phyloP scores from a whole-genome alignment of 2,329 filamentous ascomycete genomes.

The Pseudogymnoascus sp. region DNA sequence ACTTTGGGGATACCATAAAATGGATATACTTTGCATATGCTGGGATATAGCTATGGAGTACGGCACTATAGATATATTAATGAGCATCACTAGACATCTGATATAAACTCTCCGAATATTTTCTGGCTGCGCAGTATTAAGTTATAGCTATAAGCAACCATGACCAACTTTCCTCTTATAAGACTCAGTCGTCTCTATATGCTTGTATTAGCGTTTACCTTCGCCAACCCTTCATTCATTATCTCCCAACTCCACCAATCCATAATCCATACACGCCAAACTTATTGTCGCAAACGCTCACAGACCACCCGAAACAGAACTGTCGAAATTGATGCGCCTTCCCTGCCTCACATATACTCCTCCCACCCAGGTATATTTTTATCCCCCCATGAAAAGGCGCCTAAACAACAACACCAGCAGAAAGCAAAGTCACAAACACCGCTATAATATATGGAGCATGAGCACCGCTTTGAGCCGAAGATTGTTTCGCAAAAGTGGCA shows the following conservation, averaged over 20 bases:
- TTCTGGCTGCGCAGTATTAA: neutral
- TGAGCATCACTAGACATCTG: neutral
- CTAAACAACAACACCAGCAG: neutral
- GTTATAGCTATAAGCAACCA: neutral
- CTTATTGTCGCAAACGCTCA: neutral
- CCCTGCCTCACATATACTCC: neutral
- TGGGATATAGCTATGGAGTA: neutral
- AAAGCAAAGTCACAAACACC: neutral
- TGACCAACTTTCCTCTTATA: neutral
- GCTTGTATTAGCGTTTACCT: neutral
- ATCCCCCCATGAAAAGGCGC: neutral
- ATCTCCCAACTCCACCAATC: neutral
- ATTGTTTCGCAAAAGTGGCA: neutral
- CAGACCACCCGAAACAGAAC: neutral
- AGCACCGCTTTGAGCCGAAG: neutral
- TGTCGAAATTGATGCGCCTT: neutral
- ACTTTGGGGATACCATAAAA: neutral
- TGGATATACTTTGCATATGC: neutral
- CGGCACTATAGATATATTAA: neutral
- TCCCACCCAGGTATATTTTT: neutral
- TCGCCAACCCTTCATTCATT: neutral
- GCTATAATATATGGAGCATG: neutral
- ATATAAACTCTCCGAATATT: neutral
- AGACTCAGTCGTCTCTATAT: neutral
- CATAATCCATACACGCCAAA: neutral